These are phyloP conservation scores for Grigorovia humatica DNA, from an alignment of 805 yeast genomes.

Conservation along the genomic window DNA sequence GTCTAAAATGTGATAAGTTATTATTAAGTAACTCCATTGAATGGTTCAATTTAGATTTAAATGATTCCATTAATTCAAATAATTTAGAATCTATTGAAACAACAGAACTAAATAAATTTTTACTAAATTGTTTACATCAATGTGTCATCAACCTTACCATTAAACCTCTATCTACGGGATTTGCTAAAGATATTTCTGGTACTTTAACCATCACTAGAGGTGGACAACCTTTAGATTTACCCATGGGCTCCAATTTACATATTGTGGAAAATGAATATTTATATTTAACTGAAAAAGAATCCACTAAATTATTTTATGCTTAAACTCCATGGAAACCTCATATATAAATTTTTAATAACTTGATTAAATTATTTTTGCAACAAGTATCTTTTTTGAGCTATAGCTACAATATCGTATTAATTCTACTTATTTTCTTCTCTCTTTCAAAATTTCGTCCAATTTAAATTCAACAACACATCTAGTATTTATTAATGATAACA, in stretches of 20 bases:
- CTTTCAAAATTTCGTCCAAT: slow-evolving; percentile 57
- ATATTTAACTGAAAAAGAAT: slow-evolving; percentile 48
- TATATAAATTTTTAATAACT: too few species aligned
- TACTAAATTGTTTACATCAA: slow-evolving; percentile 15
- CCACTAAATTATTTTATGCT: slow-evolving; percentile 33
- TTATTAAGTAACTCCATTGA: slow-evolving; percentile 18
- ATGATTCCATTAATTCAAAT: neutral
- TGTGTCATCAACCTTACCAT: slow-evolving; percentile 33
- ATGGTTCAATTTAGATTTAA: slow-evolving; percentile 7
- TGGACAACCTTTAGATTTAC: slow-evolving; percentile 23
- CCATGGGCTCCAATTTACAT: slow-evolving; percentile 10
- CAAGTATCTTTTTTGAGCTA: too few species aligned
- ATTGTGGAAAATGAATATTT: slow-evolving; percentile 55
- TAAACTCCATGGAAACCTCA: slow-evolving; percentile 8
- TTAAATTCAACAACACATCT: slow-evolving; percentile 86
- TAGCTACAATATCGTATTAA: too few species aligned
- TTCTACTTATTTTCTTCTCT: slow-evolving; percentile 17
- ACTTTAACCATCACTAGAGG: slow-evolving; percentile 53
- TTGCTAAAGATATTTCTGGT: slow-evolving; percentile 78
- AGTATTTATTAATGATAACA: slow-evolving; percentile 72
- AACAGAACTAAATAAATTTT: slow-evolving; percentile 21
- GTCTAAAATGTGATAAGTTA: slow-evolving; percentile 17
- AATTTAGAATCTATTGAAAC: slow-evolving; percentile 8
- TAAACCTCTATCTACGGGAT: slow-evolving; percentile 65
- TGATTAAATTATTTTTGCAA: neutral